Conservation (phyloP, 352 stramenopile genomes). For the Phytophthora idaei region DNA sequence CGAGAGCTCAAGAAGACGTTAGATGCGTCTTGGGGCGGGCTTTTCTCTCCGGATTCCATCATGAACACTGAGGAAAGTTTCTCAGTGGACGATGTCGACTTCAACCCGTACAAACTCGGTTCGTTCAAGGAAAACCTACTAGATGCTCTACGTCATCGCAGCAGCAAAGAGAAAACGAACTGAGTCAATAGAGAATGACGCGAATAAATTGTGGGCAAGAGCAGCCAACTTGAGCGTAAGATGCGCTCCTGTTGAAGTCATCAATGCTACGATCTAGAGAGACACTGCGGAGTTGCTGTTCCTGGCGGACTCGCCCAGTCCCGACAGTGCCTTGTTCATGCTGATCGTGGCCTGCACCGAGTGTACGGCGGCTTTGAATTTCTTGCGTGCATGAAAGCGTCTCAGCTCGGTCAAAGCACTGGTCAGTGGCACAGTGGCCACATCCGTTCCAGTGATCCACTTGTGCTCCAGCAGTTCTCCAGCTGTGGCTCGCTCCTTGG, state of each 20-base stretch:
- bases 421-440: constrained; percentile 74
- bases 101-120: constrained; percentile 76
- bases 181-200: constrained; percentile 29
- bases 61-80: constrained; percentile 77
- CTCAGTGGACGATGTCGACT: constrained; percentile 74
- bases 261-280: constrained; percentile 39
- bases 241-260: neutral
- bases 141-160: constrained; percentile 53
- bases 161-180: constrained; percentile 40
- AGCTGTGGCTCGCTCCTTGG: constrained; percentile 68
- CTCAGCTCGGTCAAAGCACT: constrained; percentile 79
- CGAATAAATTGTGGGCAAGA: constrained; percentile 34
- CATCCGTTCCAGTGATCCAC: constrained; percentile 75
- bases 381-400: constrained; percentile 82
- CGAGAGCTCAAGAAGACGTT: constrained; percentile 58
- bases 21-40: constrained; percentile 75
- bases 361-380: constrained; percentile 85
- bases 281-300: constrained; percentile 48
- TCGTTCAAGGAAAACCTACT: constrained; percentile 64
- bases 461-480: constrained; percentile 68
- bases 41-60: constrained; percentile 74
- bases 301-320: constrained; percentile 30
- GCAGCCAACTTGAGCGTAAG: constrained; percentile 18
- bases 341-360: constrained; percentile 82
- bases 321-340: constrained; percentile 76